These are phyloP conservation scores for Xylaria multiplex DNA, from an alignment of 2,329 filamentous ascomycete species.

Conservation along the genomic window DNA sequence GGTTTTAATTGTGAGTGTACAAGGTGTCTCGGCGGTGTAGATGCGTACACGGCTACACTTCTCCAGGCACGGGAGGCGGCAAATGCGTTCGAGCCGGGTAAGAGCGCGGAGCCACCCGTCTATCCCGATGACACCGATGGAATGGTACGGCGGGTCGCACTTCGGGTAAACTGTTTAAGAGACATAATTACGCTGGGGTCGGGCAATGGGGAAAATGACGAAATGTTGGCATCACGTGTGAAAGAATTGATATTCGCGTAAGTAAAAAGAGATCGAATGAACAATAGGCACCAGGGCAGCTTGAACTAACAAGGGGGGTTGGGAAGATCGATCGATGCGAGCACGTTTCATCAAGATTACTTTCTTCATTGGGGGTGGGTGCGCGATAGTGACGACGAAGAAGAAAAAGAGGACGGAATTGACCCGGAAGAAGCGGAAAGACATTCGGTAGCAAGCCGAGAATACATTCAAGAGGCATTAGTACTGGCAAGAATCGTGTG, in stretches of 20 bases:
- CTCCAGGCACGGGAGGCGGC: constrained; percentile 4
- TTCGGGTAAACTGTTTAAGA: constrained; percentile 1
- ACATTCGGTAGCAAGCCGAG: neutral
- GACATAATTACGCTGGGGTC: neutral
- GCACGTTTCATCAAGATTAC: constrained; percentile 1
- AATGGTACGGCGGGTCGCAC: neutral
- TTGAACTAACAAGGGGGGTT: constrained; percentile 6
- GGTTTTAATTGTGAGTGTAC: constrained; percentile 15
- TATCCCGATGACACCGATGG: neutral
- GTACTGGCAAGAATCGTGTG: neutral
- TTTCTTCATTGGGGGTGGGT: neutral
- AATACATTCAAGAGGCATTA: neutral
- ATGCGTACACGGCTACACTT: constrained; percentile 26
- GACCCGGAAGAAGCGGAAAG: neutral
- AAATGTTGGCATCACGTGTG: neutral
- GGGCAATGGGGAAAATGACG: neutral
- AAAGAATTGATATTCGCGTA: constrained; percentile 18
- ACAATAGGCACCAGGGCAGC: neutral
- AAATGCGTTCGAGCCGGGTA: neutral
- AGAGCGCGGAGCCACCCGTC: neutral
- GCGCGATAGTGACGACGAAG: neutral
- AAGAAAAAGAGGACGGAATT: neutral
- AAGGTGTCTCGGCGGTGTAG: neutral
- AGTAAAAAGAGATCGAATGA: constrained; percentile 5
- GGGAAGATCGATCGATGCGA: constrained; percentile 12